Evolutionary conservation across 768 basidiomycete genomes (phyloP), one percentile per base, ranked within the genome.

Genomic region (Russula ochroleuca): DNA sequence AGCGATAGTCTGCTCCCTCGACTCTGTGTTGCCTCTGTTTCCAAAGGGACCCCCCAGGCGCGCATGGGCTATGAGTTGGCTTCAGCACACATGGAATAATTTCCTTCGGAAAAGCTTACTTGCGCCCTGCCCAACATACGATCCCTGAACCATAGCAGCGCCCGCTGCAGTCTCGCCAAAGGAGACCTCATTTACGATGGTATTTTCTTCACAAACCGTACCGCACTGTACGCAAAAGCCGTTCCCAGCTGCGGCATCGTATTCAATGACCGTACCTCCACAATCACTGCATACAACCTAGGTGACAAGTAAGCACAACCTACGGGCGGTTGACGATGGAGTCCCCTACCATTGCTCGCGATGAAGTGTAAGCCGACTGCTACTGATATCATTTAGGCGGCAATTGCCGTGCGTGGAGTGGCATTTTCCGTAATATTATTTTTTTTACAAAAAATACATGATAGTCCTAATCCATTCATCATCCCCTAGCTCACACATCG

Each of bases 151-250:
- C 80, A 98, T 92, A 1, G 96, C 95, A 5, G 94, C 92, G 28
- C 97, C 97, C 33, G 83, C 82, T 13, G 88, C 83, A 5, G 90
- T 90, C 79, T 99, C 97, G n/a, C 94, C 93, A 69, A 99, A 99
- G 1, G 87, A 85, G 60, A 99, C 85, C 73, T 99, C 97, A 66
- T 88, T 90, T 11, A 98, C 92, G 64, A 98, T 94, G 2, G 88
- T 85, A 71, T 93, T 94, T 75, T 97, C 92, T 75, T 96, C 93
- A 11, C 96, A 80, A 19, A 98, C 94, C 8, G 87, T 90, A 51
- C 92, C 93, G 69, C 95, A 98, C 68, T 82, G 78, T 1, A 88
- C 83, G 69, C 93, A 95, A 72, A 92, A 90, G 6, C 89, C 90
- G 67, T 90, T 90, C 10, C 92, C 92, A 6, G 90, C 89, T 14